Evolutionary conservation across 306 rosid species (phyloP), one percentile per base, ranked within the genome.

Genomic region (Gastrolobium villosum): DNA sequence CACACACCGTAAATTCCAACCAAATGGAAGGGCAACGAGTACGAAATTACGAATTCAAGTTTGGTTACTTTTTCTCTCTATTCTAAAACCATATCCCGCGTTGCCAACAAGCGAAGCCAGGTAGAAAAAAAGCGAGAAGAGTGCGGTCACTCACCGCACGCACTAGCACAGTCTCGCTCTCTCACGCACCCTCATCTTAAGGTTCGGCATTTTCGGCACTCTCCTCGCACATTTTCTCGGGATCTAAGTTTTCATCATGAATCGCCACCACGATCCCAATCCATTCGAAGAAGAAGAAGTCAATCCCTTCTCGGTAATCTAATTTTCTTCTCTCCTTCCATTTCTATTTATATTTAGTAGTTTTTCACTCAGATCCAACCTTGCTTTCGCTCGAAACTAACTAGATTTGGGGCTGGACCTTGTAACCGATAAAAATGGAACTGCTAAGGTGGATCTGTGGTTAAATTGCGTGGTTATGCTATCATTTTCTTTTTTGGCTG

Each of bases 251-350:
- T 59, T 76, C 74, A 68, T 88, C 55, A 95, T 95, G 99, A 93
- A 87, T 88, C 96, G 93, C 77, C 87, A 86, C 84, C 89, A 84
- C 79, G 98, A 95, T 76, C 98, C 99, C 80, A 95, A 95, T 75
- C 99, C 99, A 0, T 95, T 95, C 39, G 99, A 95, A 0, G 97
- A 95, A 81, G 95, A 89, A 73, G 95, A 83, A 85, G 96, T 91
- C 84, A 95, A 92, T 89, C 99, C 99, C 0, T 95, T 92, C 37
- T 95, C 98, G 97, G 99, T 95, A 89, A 82, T 69, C 1, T 54
- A 52, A 28, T 70, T 65, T 28, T 7, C 1, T 34, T 44, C 39
- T 44, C 70, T 28, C 36, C 15, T 8, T 57, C 50, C 5, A 34
- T 63, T 4, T 70, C 62, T 70, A 35, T 37, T 36, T 44, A 54